Evolutionary conservation across 2,329 filamentous ascomycete species (phyloP).

Genomic region (Septoria petroselini): DNA sequence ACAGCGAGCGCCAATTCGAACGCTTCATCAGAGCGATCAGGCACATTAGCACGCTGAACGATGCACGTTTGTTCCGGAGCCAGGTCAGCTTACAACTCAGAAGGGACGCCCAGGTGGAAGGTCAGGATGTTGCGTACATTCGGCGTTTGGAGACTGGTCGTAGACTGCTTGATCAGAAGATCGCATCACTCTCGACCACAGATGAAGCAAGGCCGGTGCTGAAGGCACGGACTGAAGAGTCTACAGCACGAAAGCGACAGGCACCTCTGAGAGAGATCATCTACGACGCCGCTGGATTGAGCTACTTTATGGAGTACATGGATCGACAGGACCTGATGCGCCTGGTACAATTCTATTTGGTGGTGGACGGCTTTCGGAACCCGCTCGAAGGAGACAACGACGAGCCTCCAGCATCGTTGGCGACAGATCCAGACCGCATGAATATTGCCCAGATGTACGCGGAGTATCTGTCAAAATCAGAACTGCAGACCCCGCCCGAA

Average conservation of each 20-base stretch:
- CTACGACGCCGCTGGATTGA: conserved; percentile 82
- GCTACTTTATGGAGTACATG: conserved; percentile 99
- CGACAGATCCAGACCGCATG: conserved; percentile 75
- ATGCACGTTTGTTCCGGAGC: conserved; percentile 86
- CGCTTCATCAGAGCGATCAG: conserved; percentile 87
- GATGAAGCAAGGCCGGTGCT: conserved; percentile 53
- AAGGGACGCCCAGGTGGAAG: conserved; percentile 72
- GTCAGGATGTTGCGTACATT: conserved; percentile 80
- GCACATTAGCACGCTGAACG: conserved; percentile 84
- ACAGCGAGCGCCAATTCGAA: conserved; percentile 90
- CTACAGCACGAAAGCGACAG: conserved; percentile 66
- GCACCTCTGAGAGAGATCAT: conserved; percentile 80
- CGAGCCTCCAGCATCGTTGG: conserved; percentile 51
- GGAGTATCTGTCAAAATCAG: conserved; percentile 77
- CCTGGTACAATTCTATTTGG: conserved; percentile 95
- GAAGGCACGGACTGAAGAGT: conserved; percentile 36
- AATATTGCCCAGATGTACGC: conserved; percentile 91
- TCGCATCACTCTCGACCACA: conserved; percentile 63
- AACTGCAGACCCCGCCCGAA: conserved; percentile 71
- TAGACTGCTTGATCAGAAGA: conserved; percentile 81
- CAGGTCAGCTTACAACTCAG: conserved; percentile 91
- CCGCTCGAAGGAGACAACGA: conserved; percentile 83
- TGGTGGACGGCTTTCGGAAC: conserved; percentile 93
- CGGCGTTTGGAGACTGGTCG: conserved; percentile 90
- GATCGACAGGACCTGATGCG: conserved; percentile 83